Conservation (phyloP, 495 filamentous ascomycete genomes). For the Talaromyces proteolyticus region DNA sequence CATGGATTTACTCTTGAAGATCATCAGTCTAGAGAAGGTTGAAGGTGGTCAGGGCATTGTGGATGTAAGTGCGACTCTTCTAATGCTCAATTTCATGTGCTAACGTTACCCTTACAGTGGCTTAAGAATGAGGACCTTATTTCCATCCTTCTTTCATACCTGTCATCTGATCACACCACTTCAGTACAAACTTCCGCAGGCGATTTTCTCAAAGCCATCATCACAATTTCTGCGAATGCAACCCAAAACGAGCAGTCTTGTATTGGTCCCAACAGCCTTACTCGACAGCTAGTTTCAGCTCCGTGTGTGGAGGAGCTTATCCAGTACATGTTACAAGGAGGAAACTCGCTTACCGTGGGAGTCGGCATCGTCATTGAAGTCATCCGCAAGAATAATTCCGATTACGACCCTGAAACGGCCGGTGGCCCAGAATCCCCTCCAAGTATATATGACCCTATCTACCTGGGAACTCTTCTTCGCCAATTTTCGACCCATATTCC, state of each 20-base stretch:
- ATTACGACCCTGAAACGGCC: constrained; percentile 90
- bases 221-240: constrained; percentile 97
- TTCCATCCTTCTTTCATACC: constrained; percentile 77
- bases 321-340: constrained; percentile 85
- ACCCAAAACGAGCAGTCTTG: constrained; percentile 96
- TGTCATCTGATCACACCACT: constrained; percentile 73
- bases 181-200: constrained; percentile 94
- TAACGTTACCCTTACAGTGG: constrained; percentile 60
- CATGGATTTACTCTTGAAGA: constrained; percentile 96
- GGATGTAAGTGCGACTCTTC: constrained; percentile 57
- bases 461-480: constrained; percentile 87
- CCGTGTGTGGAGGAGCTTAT: constrained; percentile 77
- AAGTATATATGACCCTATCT: constrained; percentile 88
- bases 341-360: constrained; percentile 91
- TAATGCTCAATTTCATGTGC: background rate
- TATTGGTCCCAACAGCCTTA: constrained; percentile 96
- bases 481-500: constrained; percentile 89
- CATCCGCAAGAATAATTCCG: constrained; percentile 98
- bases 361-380: constrained; percentile 98
- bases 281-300: constrained; percentile 89
- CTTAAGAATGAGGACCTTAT: constrained; percentile 88
- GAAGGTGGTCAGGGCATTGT: constrained; percentile 91
- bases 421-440: constrained; percentile 70
- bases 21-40: constrained; percentile 91
- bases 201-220: constrained; percentile 97